Evolutionary conservation across 2,329 filamentous ascomycete genomes (phyloP), one percentile per base, ranked within the genome.

Genomic region (Ophiostoma fasciatum): DNA sequence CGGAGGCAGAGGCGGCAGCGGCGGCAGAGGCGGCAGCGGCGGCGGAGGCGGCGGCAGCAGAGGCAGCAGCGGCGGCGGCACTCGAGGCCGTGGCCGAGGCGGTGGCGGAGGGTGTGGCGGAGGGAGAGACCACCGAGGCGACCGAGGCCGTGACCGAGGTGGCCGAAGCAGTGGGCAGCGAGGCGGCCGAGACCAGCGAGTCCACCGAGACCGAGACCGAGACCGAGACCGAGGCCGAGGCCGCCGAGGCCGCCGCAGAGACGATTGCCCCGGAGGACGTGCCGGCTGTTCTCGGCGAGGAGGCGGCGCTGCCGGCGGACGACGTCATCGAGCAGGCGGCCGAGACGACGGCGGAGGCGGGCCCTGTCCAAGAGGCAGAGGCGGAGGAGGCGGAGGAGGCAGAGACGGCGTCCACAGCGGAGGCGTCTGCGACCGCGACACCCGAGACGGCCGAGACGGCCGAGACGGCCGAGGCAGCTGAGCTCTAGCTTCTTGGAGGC

Each of bases 291-390:
- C n/a, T n/a, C n/a, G n/a, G n/a, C n/a, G n/a, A n/a, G n/a, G n/a
- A n/a, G n/a, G n/a, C n/a, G n/a, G n/a, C n/a, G 61, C 71, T 94
- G 28, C 64, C 68, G 26, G 76, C 82, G 7, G 61, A 67, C 25
- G 88, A 96, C 52, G 61, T 68, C 3, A 78, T 73, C 11, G 76
- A 90, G 35, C 75, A 93, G 52, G 96, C 93, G n/a, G n/a, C n/a
- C n/a, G n/a, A n/a, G n/a, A n/a, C n/a, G n/a, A n/a, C n/a, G n/a
- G n/a, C n/a, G n/a, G n/a, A n/a, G n/a, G n/a, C n/a, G n/a, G n/a
- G n/a, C n/a, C n/a, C n/a, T n/a, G n/a, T n/a, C n/a, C n/a, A n/a
- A n/a, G n/a, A n/a, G n/a, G 12, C 19, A 17, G 35, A 28, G 17
- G 22, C 28, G 1, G 28, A 31, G 13, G 21, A 18, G 28, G 15